A percentile compares a stretch with the other conserved stretches of the same genome.
phyloP scores from a whole-genome alignment of 108 stramenopile species.

The Nitzschia sp. region DNA sequence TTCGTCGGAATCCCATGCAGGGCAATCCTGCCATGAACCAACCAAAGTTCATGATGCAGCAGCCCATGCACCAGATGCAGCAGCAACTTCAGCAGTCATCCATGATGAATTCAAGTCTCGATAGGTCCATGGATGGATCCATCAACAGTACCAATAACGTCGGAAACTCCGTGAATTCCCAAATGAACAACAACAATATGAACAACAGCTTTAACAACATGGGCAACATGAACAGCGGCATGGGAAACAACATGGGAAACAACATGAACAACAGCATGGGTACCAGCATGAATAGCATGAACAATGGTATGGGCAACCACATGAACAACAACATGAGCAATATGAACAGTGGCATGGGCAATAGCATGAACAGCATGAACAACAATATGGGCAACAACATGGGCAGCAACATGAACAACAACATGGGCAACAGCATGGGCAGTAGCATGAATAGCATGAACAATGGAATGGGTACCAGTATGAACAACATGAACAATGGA shows the following conservation, averaged over 20 bases:
- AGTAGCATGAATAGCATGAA: background rate
- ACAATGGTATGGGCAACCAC: background rate
- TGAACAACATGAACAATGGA: conserved; percentile 6
- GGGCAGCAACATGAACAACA: background rate
- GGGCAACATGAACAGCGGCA: background rate
- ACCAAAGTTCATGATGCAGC: conserved; percentile 19
- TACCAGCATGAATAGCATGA: conserved; percentile 9
- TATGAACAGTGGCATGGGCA: conserved; percentile 4
- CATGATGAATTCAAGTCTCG: conserved; percentile 6
- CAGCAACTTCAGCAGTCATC: background rate
- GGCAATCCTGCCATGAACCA: conserved; percentile 5
- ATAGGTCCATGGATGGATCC: background rate
- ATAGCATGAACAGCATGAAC: conserved; percentile 1
- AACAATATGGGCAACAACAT: background rate
- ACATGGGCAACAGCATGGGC: background rate
- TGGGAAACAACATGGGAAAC: conserved; percentile 4
- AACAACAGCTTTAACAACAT: background rate
- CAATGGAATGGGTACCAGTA: conserved; percentile 2
- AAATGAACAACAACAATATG: conserved; percentile 6
- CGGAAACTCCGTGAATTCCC: background rate
- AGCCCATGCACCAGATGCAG: conserved; percentile 23
- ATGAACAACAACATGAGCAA: background rate
- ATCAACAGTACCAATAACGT: conserved; percentile 2
- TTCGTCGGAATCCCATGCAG: conserved; percentile 19
- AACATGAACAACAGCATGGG: background rate